phyloP scores from a whole-genome alignment of 176 grass and related monocot genomes.

The Oryza glaberrima region DNA sequence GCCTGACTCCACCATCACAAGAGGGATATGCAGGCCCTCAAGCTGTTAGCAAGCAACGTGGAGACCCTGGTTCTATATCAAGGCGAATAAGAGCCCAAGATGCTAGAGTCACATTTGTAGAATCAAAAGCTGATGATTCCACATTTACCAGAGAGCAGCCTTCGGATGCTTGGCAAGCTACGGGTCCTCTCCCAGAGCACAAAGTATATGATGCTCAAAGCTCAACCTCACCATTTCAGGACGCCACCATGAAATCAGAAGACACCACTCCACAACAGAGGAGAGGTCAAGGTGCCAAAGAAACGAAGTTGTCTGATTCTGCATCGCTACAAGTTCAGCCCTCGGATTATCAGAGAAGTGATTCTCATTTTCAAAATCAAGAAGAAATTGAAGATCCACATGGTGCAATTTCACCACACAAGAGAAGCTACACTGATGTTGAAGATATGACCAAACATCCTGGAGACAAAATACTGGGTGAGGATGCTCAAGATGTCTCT shows the following conservation, averaged over 20 bases:
- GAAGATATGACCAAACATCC: slow-evolving; percentile 31
- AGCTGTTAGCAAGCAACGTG: slow-evolving; percentile 11
- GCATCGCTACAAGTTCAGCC: slow-evolving; percentile 24
- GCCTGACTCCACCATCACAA: slow-evolving; percentile 21
- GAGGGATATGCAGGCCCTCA: slow-evolving; percentile 5
- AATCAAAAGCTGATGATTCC: background rate
- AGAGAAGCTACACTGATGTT: background rate
- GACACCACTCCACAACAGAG: background rate
- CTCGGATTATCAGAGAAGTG: background rate
- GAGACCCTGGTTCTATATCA: background rate
- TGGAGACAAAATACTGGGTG: slow-evolving; percentile 18
- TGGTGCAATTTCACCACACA: slow-evolving; percentile 10
- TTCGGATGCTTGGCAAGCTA: background rate
- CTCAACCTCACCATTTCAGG: background rate
- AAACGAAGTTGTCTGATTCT: slow-evolving; percentile 8
- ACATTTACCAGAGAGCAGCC: background rate
- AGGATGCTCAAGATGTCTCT: slow-evolving; percentile 25
- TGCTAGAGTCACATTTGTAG: background rate
- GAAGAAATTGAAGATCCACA: slow-evolving; percentile 10
- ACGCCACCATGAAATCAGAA: slow-evolving; percentile 1
- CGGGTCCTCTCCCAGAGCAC: background rate
- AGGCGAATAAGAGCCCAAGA: slow-evolving; percentile 1
- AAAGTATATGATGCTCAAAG: background rate
- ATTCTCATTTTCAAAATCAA: slow-evolving; percentile 26
- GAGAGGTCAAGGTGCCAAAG: background rate